Evolutionary conservation across 495 filamentous ascomycete genomes (phyloP), one percentile per base, ranked within the genome.

Genomic region (Hyaloscypha bicolor): DNA sequence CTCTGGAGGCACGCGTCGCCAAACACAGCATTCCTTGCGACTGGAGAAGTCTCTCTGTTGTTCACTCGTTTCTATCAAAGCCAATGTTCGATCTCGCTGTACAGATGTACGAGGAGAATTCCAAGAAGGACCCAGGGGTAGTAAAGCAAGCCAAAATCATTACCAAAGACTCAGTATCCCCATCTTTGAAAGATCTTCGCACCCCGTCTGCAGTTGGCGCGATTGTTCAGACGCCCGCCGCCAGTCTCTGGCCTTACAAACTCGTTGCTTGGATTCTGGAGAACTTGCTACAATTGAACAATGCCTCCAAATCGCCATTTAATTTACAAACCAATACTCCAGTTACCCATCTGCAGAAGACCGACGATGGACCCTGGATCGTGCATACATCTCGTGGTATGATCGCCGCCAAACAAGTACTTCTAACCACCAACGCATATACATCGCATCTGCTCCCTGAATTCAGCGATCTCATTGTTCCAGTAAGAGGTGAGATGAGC

Each of bases 401-500:
- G 1, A 80, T 94, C 66, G 64, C 63, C 0, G 74, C 91, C 0
- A 74, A 76, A 0, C 81, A 88, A 61, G 82, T 96, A 25, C 81
- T 96, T 8, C 84, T 96, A 51, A 88, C 90, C 11, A 94, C 91
- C 0, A 96, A 97, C 69, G 93, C 79, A 3, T 92, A 93, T 67
- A 93, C 90, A 0, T 87, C 87, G 0, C 82, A 90, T 67, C 81
- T 96, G 3, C 80, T 96, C 11, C 92, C 91, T 0, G 73, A 76
- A 0, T 88, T 96, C 63, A 75, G 79, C 30, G 90, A 90, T 63
- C 79, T 92, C 16, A 88, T 96, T 64, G 90, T 92, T 35, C 93
- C 93, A 0, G 88, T 93, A 0, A 80, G 90, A 21, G 90, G 90
- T 1, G 87, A 91, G 60, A 88, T 95, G 81, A 87, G 85, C 31